Evolutionary conservation across 2,329 filamentous ascomycete species (phyloP), one percentile per base, ranked within the genome.

Genomic region (Penicillium paneum): DNA sequence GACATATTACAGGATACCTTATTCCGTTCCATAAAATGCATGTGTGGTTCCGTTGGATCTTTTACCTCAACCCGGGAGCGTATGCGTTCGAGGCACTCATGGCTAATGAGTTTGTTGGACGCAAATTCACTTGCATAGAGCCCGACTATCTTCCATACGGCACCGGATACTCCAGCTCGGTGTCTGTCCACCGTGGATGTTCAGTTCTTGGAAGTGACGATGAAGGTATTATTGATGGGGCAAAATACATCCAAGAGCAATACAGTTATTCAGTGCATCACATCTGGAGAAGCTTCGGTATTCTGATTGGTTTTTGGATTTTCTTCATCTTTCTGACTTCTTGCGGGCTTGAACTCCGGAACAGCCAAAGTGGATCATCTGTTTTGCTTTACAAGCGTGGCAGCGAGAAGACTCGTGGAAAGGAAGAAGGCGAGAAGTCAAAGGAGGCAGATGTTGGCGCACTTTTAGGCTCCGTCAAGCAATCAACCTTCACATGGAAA

Each of bases 401-500:
- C 2, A 63, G 64, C 32, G 53, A 69, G 43, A 69, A 60, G n/a
- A 55, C 34, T 11, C 35, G 8, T 10, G n/a, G 12, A 17, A 28
- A 61, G 28, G 41, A 39, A 5, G 42, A 40, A 2, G 11, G 1
- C 1, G 32, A 54, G 8, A 49, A 35, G 3, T 2, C 41, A 13
- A 15, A 41, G 15, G 2, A 41, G 11, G 53, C 50, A 2, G 46
- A 60, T 8, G 38, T 41, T 1, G 36, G 31, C 6, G 52, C 58
- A 0, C 56, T 69, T 5, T 40, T 56, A 1, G 53, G 88, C 67
- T 89, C 83, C 0, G 86, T 58, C 60, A 86, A 87, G 45, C 83
- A 87, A 57, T 84, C 85, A 36, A 79, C 89, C 2, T 79, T 95
- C 52, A 94, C 91, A 0, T 96, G 90, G 88, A 88, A 91, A 67